These are phyloP conservation scores for Paxillus rubicundulus DNA, from an alignment of 768 basidiomycete genomes.

Conservation along the genomic window DNA sequence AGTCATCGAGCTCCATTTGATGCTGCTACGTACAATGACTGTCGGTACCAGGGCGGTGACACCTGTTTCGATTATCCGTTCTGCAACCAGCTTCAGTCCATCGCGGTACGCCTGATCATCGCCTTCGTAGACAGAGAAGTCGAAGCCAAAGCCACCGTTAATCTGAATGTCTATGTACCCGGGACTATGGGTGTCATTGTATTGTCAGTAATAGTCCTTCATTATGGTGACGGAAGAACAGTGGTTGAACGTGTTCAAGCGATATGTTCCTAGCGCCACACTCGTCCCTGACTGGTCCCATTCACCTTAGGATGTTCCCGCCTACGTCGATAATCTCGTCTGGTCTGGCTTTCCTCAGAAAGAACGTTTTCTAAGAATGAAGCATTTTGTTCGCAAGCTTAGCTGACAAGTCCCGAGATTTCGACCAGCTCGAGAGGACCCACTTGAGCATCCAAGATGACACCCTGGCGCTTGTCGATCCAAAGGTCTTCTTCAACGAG, in stretches of 20 bases:
- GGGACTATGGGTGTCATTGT: slow-evolving; percentile 47
- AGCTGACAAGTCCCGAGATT: background rate
- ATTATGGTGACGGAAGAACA: slow-evolving; percentile 1
- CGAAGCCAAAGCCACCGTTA: slow-evolving; percentile 86
- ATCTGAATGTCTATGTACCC: slow-evolving; percentile 88
- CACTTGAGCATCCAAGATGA: slow-evolving; percentile 76
- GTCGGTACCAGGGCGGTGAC: slow-evolving; percentile 76
- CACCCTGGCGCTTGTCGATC: slow-evolving; percentile 73
- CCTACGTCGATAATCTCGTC: slow-evolving; percentile 62
- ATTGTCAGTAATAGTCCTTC: slow-evolving; percentile 7
- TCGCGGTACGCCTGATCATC: slow-evolving; percentile 64
- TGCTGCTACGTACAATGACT: slow-evolving; percentile 54
- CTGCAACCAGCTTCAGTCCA: slow-evolving; percentile 69
- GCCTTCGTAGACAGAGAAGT: slow-evolving; percentile 79
- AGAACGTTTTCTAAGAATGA: slow-evolving; percentile 60
- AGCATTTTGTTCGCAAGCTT: background rate
- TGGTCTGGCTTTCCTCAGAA: slow-evolving; percentile 57
- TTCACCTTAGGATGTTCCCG: slow-evolving; percentile 74
- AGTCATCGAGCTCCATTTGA: background rate
- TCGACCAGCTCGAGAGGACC: slow-evolving; percentile 5
- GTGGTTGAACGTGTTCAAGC: background rate
- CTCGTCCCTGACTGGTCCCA: background rate
- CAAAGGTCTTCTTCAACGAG: slow-evolving; percentile 74
- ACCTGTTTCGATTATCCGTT: slow-evolving; percentile 81
- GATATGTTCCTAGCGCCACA: too few species aligned